These are phyloP conservation scores for Coniochaeta prunicola DNA, from an alignment of 2,329 filamentous ascomycete species.

Conservation along the genomic window DNA sequence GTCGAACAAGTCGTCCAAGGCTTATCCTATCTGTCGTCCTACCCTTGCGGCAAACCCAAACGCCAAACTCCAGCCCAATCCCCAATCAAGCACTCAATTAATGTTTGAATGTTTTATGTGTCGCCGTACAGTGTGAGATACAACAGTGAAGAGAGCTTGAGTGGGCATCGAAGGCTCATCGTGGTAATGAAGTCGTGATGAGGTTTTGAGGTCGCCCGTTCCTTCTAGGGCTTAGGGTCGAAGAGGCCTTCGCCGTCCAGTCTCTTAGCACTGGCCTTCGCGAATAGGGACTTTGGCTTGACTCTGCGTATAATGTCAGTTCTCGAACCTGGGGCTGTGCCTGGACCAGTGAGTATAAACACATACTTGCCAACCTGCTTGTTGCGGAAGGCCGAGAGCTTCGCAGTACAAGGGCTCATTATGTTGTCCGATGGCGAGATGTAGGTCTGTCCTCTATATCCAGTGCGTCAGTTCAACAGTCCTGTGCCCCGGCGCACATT, in stretches of 20 bases:
- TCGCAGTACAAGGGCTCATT: slow-evolving; percentile 79
- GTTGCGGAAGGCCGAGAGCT: slow-evolving; percentile 72
- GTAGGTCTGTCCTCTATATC: slow-evolving; percentile 35
- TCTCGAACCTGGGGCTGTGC: not conserved
- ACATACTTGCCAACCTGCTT: slow-evolving; percentile 73
- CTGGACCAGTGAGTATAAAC: not conserved
- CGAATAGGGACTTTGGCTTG: slow-evolving; percentile 63
- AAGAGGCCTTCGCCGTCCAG: slow-evolving; percentile 40
- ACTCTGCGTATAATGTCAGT: slow-evolving; percentile 32
- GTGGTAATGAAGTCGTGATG: not conserved
- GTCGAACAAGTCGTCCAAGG: not conserved
- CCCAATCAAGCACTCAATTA: not conserved
- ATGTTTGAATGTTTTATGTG: not conserved
- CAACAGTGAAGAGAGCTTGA: slow-evolving; percentile 4
- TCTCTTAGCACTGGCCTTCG: slow-evolving; percentile 58
- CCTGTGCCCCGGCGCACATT: not conserved
- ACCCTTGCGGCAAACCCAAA: not conserved
- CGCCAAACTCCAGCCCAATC: not conserved
- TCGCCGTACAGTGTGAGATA: not conserved
- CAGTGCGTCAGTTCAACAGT: not conserved
- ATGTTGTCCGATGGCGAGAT: slow-evolving; percentile 83
- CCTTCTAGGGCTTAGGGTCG: slow-evolving; percentile 13
- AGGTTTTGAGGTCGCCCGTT: not conserved
- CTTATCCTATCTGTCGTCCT: not conserved
- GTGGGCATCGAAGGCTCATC: not conserved